Conservation (phyloP, 1,284 basidiomycete genomes). For the Lentinula novae-zelandiae region DNA sequence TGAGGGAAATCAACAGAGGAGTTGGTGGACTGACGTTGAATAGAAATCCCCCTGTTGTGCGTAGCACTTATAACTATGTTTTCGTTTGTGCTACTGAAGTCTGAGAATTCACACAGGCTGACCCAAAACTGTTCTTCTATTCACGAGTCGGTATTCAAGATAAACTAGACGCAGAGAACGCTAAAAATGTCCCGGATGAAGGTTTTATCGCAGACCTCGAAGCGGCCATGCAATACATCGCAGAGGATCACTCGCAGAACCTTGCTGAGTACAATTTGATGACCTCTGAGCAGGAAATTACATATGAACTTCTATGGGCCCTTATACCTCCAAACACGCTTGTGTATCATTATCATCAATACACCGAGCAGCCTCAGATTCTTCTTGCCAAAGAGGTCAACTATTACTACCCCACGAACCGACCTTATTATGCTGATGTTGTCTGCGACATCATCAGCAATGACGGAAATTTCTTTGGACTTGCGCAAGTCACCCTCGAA, state of each 20-base stretch:
- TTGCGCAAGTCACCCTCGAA: conserved; percentile 17
- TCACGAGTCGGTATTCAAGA: conserved; percentile 9
- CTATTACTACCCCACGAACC: background rate
- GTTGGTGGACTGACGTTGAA: conserved; percentile 16
- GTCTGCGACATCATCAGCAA: conserved; percentile 23
- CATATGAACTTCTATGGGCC: conserved; percentile 26
- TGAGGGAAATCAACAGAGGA: conserved; percentile 19
- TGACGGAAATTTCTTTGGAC: conserved; percentile 24
- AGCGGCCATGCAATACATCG: conserved; percentile 17
- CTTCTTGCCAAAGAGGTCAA: conserved; percentile 17
- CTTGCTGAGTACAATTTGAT: conserved; percentile 15
- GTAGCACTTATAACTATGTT: background rate
- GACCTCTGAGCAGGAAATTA: conserved; percentile 18
- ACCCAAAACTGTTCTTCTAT: conserved; percentile 13
- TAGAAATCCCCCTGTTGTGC: conserved; percentile 8
- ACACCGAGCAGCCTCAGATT: conserved; percentile 22
- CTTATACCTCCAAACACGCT: conserved; percentile 24
- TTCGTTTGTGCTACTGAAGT: background rate
- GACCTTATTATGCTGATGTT: conserved; percentile 12
- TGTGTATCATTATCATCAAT: conserved; percentile 20
- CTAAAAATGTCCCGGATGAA: conserved; percentile 10
- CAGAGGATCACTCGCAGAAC: conserved; percentile 16
- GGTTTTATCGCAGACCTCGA: conserved; percentile 19
- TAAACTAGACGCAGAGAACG: conserved; percentile 15
- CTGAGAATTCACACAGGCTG: conserved; percentile 7